phyloP scores from a whole-genome alignment of 371 early-diverging fungal genomes.

The Mucor plumbeus region DNA sequence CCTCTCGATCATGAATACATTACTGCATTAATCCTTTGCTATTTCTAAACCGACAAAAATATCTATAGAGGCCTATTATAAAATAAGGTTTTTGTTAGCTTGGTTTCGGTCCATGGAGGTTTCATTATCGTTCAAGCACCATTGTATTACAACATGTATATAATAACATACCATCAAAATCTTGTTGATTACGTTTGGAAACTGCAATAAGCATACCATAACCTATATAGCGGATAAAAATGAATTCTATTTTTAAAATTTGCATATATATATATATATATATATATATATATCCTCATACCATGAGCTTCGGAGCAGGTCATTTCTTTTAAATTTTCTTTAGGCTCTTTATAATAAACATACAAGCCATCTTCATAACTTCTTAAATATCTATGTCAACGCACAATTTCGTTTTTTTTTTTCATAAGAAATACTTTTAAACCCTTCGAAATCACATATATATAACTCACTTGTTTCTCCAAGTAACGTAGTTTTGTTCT shows the following conservation, averaged over 20 bases:
- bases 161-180: constrained; percentile 57
- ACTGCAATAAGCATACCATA: constrained; percentile 71
- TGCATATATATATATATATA: too few species aligned
- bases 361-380: constrained; percentile 48
- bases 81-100: background rate
- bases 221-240: constrained; percentile 27
- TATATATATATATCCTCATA: constrained; percentile 11
- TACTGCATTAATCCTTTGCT: constrained; percentile 60
- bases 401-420: background rate
- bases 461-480: constrained; percentile 39
- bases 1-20: constrained; percentile 1
- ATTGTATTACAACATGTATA: constrained; percentile 2
- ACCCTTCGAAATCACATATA: too few species aligned
- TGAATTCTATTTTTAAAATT: too few species aligned
- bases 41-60: constrained; percentile 60
- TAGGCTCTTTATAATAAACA: constrained; percentile 53
- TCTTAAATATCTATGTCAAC: constrained; percentile 42
- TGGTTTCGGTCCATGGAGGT: background rate
- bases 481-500: constrained; percentile 40
- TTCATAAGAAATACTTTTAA: background rate
- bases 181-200: constrained; percentile 59
- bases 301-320: constrained; percentile 61
- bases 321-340: constrained; percentile 42
- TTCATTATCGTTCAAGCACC: background rate
- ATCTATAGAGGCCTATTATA: constrained; percentile 20